phyloP scores from a whole-genome alignment of 176 grass and related monocot species.

The Lolium perenne region DNA sequence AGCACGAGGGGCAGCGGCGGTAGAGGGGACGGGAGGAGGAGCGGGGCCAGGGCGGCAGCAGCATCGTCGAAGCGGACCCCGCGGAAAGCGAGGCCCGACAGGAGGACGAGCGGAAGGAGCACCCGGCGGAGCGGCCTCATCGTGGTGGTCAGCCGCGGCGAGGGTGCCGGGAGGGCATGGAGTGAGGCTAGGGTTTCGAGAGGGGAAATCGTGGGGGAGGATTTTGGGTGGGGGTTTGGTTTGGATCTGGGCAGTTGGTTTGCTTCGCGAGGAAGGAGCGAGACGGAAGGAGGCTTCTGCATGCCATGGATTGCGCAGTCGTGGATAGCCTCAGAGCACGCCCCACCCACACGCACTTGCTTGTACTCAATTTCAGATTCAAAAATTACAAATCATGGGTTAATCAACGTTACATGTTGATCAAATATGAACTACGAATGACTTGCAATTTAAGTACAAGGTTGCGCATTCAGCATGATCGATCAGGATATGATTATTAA shows the following conservation, averaged over 20 bases:
- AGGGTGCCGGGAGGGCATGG: slow-evolving; percentile 29
- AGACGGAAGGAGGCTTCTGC: slow-evolving; percentile 34
- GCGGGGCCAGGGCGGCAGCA: not conserved
- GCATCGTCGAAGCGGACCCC: slow-evolving; percentile 41
- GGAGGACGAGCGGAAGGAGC: slow-evolving; percentile 52
- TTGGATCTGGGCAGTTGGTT: slow-evolving; percentile 34
- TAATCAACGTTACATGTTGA: too few relatives aligned
- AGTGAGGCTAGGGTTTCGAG: slow-evolving; percentile 34
- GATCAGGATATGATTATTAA: too few relatives aligned
- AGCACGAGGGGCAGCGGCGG: slow-evolving; percentile 37
- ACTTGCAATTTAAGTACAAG: too few relatives aligned
- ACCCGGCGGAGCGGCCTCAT: slow-evolving; percentile 44
- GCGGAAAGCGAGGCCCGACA: slow-evolving; percentile 43
- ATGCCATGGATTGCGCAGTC: not conserved
- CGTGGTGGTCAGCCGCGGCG: slow-evolving; percentile 3
- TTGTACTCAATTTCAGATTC: too few relatives aligned
- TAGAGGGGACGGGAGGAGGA: not conserved
- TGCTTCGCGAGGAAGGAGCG: slow-evolving; percentile 40
- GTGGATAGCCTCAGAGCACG: too few relatives aligned
- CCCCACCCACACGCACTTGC: too few relatives aligned
- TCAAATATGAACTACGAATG: too few relatives aligned
- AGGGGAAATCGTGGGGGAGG: not conserved
- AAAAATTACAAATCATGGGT: too few relatives aligned
- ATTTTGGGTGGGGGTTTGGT: not conserved
- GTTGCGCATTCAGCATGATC: too few relatives aligned